A percentile compares a stretch with the other conserved stretches of the same genome.
Conservation (phyloP, 768 basidiomycete species). For the Kwoniella mangroviensis region DNA sequence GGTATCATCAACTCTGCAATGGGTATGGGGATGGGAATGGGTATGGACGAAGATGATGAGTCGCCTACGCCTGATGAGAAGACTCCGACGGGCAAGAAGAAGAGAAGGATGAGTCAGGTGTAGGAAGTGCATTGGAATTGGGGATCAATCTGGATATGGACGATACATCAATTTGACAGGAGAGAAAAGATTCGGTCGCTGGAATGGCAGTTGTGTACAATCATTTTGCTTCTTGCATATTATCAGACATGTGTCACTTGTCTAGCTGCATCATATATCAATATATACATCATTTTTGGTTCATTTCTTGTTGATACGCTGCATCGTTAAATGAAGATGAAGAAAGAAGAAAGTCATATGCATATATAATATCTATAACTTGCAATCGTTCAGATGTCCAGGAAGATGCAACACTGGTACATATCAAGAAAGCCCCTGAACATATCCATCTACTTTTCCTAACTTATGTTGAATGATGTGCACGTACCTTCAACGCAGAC, state of each 20-base stretch:
- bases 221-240: too few species aligned
- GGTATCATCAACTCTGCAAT: background rate
- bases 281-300: conserved; percentile 3
- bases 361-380: background rate
- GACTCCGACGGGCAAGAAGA: conserved; percentile 15
- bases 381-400: too few species aligned
- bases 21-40: background rate
- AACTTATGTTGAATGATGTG: too few species aligned
- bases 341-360: conserved; percentile 1
- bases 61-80: conserved; percentile 16
- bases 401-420: too few species aligned
- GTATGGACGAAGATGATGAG: conserved; percentile 13
- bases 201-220: background rate
- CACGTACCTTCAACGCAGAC: too few species aligned
- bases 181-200: background rate
- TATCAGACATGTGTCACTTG: background rate
- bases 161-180: background rate
- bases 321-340: too few species aligned
- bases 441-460: too few species aligned
- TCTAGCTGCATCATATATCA: background rate
- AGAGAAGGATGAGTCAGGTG: conserved; percentile 20
- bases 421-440: too few species aligned
- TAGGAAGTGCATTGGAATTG: background rate
- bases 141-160: background rate
- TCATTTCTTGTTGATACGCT: background rate